Conservation (phyloP, 139 green algal species). For the Chlorella sp. region DNA sequence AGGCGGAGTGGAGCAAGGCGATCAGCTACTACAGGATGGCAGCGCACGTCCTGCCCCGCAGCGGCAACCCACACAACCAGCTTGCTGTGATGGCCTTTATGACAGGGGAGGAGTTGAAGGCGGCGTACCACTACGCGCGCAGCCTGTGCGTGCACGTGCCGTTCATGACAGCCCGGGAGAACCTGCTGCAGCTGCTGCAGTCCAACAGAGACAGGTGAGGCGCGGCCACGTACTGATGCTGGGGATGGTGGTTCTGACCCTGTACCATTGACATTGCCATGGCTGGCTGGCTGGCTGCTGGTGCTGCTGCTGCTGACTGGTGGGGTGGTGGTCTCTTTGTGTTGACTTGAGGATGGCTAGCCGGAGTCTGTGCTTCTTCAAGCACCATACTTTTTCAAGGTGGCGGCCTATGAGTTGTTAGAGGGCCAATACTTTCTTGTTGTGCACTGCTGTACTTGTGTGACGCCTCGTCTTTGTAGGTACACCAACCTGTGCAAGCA, state of each 20-base stretch:
- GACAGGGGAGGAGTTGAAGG: slow-evolving; percentile 44
- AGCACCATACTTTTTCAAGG: no score
- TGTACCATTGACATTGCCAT: not conserved
- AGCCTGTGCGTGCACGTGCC: slow-evolving; percentile 42
- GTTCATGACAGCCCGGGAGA: slow-evolving; percentile 62
- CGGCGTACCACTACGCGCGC: slow-evolving; percentile 34
- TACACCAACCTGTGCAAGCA: no score
- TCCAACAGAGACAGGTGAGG: slow-evolving; percentile 25
- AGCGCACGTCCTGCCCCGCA: slow-evolving; percentile 41
- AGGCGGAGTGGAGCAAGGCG: no score
- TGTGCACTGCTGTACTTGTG: no score
- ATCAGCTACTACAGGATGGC: no score
- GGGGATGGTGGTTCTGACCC: not conserved
- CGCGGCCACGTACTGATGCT: not conserved
- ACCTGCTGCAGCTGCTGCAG: slow-evolving; percentile 65
- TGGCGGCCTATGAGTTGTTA: no score
- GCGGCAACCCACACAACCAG: slow-evolving; percentile 77
- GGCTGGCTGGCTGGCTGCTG: not conserved
- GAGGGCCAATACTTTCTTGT: no score
- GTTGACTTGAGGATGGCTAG: no score
- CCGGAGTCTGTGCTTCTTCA: no score
- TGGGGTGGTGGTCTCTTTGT: no score
- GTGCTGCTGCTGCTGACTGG: not conserved
- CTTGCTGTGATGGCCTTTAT: slow-evolving; percentile 69
- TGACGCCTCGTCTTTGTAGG: no score